Evolutionary conservation across 148 eudicot species (phyloP), one percentile per base, ranked within the genome.

Genomic region (Diospyros lotus): DNA sequence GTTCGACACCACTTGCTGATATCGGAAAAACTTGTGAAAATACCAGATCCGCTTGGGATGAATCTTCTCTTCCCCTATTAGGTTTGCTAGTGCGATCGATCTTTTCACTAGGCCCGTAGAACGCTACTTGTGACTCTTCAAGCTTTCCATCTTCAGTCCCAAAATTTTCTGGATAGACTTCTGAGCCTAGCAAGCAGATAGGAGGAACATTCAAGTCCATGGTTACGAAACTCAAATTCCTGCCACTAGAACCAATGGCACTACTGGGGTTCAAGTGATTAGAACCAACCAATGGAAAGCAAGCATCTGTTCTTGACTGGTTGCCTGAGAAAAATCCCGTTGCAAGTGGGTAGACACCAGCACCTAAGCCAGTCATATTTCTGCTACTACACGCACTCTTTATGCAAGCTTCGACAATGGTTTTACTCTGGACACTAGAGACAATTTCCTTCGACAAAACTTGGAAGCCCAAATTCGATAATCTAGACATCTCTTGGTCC

Each of bases 211-310:
- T 61, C 65, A 61, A 38, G 65, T 61, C 58, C 60, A 43, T 55
- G 48, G 42, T 59, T 42, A 69, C 58, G 64, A 77, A 80, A 75
- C 75, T 83, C 69, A 78, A 77, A 78, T 83, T 81, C 17, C 77
- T 63, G 43, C 44, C 43, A 14, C 4, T 70, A 28, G 60, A 68
- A 46, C 73, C 64, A 28, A 28, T 28, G 28, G 28, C 28, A 28
- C 28, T 28, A 28, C 28, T 28, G 28, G 28, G 28, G 28, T 28
- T 28, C 28, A 28, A 28, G 28, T 28, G 28, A 28, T 28, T 28
- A 28, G 28, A 28, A 28, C 28, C 28, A 28, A 28, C 28, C 28
- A 28, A 28, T 28, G 28, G 28, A 28, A 28, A 28, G 28, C 28
- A 28, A 28, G 28, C 28, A 28, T 28, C 53, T n/a, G 17, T 28